These are phyloP conservation scores for Xylona heveae DNA, from an alignment of 495 filamentous ascomycete species.

Conservation along the genomic window DNA sequence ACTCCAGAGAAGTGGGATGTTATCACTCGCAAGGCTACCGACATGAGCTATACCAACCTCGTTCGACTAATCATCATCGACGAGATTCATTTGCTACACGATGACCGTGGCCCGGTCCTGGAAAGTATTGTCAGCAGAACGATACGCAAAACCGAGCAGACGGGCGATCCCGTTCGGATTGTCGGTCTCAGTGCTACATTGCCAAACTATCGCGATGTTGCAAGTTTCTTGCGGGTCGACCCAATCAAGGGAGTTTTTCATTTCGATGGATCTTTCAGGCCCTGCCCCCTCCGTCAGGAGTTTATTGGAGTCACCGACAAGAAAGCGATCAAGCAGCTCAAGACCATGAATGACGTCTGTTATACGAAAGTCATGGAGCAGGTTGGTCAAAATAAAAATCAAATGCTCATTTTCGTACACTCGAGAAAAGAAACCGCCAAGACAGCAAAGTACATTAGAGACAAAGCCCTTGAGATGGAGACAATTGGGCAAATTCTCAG, in stretches of 20 bases:
- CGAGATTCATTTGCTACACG: slow-evolving; percentile 93
- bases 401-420: slow-evolving; percentile 98
- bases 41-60: slow-evolving; percentile 90
- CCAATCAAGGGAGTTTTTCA: slow-evolving; percentile 73
- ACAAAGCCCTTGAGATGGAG: slow-evolving; percentile 88
- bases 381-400: slow-evolving; percentile 70
- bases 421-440: slow-evolving; percentile 96
- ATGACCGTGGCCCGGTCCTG: slow-evolving; percentile 89
- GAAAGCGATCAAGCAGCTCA: slow-evolving; percentile 96
- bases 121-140: slow-evolving; percentile 94
- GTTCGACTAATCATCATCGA: slow-evolving; percentile 92
- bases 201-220: slow-evolving; percentile 93
- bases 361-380: slow-evolving; percentile 97
- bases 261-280: slow-evolving; percentile 86
- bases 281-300: slow-evolving; percentile 85
- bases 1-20: slow-evolving; percentile 99
- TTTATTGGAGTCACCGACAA: slow-evolving; percentile 96
- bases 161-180: slow-evolving; percentile 73
- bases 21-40: slow-evolving; percentile 93
- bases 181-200: slow-evolving; percentile 88
- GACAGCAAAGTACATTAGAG: slow-evolving; percentile 84
- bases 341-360: slow-evolving; percentile 98
- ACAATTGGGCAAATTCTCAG: slow-evolving; percentile 92
- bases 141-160: slow-evolving; percentile 80
- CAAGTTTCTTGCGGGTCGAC: slow-evolving; percentile 85